phyloP scores from a whole-genome alignment of 495 filamentous ascomycete genomes.

The Aspergillus biplanus region DNA sequence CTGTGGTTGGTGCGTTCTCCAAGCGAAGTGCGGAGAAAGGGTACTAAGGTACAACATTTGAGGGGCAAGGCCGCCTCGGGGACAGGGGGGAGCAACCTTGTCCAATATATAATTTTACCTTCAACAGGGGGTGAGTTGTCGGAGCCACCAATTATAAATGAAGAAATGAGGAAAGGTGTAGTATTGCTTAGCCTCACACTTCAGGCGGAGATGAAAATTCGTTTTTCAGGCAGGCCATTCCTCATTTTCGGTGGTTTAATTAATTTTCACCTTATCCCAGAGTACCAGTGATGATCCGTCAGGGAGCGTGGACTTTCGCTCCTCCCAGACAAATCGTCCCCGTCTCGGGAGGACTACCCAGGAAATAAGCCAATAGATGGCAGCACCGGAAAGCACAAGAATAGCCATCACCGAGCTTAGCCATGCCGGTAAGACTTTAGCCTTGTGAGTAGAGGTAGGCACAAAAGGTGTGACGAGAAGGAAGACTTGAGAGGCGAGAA shows the following conservation, averaged over 20 bases:
- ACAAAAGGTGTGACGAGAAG: conserved; percentile 47
- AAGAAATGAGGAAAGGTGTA: no score
- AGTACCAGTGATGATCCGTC: conserved; percentile 8
- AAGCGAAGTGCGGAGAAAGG: not conserved
- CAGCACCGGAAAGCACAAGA: conserved; percentile 30
- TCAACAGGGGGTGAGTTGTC: no score
- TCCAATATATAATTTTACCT: not conserved
- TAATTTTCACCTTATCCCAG: conserved; percentile 18
- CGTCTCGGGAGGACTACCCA: conserved; percentile 13
- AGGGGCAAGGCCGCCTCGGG: not conserved
- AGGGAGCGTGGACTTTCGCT: conserved; percentile 8
- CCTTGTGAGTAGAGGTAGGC: conserved; percentile 24
- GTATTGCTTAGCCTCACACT: no score
- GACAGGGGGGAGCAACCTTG: not conserved
- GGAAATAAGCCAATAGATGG: conserved; percentile 35
- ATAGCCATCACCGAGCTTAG: conserved; percentile 41
- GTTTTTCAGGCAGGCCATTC: not conserved
- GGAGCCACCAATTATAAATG: no score
- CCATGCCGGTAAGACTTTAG: conserved; percentile 42
- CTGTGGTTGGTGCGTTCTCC: not conserved
- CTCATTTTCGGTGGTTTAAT: not conserved
- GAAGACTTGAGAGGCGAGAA: conserved; percentile 39
- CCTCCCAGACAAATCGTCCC: conserved; percentile 11
- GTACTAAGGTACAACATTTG: not conserved
- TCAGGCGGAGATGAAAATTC: not conserved